Conservation (phyloP, 2,329 filamentous ascomycete species). For the Diplocarpon mali region DNA sequence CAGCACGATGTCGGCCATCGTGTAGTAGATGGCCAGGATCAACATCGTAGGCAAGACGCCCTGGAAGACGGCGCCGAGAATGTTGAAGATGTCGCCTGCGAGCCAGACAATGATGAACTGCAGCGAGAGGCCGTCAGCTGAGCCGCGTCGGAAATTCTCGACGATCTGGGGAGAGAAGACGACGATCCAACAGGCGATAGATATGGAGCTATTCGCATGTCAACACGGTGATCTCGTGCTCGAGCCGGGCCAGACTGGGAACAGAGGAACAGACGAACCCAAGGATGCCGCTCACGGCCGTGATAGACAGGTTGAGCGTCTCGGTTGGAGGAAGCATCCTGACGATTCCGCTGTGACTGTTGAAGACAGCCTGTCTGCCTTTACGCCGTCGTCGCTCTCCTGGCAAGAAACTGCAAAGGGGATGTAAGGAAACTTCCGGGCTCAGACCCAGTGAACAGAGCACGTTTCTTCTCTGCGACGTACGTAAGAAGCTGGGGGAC, state of each 20-base stretch:
- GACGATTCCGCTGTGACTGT: background rate
- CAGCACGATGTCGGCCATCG: constrained; percentile 80
- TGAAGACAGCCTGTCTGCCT: background rate
- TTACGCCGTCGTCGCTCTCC: too few relatives aligned
- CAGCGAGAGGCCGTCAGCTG: constrained; percentile 78
- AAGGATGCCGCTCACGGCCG: constrained; percentile 85
- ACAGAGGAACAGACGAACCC: constrained; percentile 41
- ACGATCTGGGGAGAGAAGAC: constrained; percentile 97
- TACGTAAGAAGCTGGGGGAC: background rate
- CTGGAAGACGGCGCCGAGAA: constrained; percentile 82
- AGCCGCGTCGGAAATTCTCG: constrained; percentile 79
- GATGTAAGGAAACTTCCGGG: too few relatives aligned
- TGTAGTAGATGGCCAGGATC: constrained; percentile 90
- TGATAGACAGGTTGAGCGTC: constrained; percentile 63
- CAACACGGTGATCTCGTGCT: background rate
- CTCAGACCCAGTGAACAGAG: background rate
- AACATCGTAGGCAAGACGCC: constrained; percentile 92
- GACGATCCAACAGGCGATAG: constrained; percentile 90
- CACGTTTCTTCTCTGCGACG: background rate
- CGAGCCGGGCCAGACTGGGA: background rate
- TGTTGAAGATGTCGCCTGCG: constrained; percentile 91
- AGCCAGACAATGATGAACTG: constrained; percentile 93
- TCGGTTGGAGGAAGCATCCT: constrained; percentile 37
- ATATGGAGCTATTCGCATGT: constrained; percentile 58
- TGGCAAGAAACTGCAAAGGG: too few relatives aligned